Conservation (phyloP, 2,329 filamentous ascomycete species). For the Orbilia brochopaga region DNA sequence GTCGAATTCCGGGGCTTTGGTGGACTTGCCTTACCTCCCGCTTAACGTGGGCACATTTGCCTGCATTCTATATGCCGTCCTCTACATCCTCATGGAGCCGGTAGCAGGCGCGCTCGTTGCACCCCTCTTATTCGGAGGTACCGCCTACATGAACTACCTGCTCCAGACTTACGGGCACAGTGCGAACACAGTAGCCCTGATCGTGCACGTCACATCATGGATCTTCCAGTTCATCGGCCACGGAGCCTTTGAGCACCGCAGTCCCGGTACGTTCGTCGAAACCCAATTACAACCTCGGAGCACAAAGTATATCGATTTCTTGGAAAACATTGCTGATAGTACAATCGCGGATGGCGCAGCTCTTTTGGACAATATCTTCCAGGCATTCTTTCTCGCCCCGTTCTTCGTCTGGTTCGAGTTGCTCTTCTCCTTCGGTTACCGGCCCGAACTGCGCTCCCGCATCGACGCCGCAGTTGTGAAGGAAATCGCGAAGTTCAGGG, state of each 20-base stretch:
- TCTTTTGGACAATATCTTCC: slow-evolving; percentile 85
- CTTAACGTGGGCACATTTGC: slow-evolving; percentile 71
- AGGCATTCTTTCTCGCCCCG: slow-evolving; percentile 89
- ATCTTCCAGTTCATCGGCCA: slow-evolving; percentile 90
- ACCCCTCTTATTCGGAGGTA: slow-evolving; percentile 74
- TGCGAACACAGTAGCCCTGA: slow-evolving; percentile 71
- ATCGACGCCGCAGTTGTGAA: slow-evolving; percentile 76
- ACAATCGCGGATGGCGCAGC: slow-evolving; percentile 56
- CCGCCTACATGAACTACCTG: slow-evolving; percentile 77
- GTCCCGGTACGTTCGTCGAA: slow-evolving; percentile 65
- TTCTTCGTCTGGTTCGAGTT: slow-evolving; percentile 97
- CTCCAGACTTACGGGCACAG: slow-evolving; percentile 68
- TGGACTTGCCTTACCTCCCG: slow-evolving; percentile 70
- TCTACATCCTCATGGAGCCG: slow-evolving; percentile 92
- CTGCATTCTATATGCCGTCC: slow-evolving; percentile 71
- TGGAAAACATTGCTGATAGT: not conserved
- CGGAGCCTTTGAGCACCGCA: slow-evolving; percentile 82
- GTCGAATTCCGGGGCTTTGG: slow-evolving; percentile 68
- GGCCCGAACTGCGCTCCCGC: slow-evolving; percentile 80
- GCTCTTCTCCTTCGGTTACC: slow-evolving; percentile 86
- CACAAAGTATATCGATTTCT: not conserved
- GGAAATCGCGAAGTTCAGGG: slow-evolving; percentile 77
- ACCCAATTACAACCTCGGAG: not conserved
- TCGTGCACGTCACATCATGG: slow-evolving; percentile 77
- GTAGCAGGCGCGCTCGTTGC: slow-evolving; percentile 82